Conservation (phyloP, 2,329 filamentous ascomycete genomes). For the Neonectria hederae region DNA sequence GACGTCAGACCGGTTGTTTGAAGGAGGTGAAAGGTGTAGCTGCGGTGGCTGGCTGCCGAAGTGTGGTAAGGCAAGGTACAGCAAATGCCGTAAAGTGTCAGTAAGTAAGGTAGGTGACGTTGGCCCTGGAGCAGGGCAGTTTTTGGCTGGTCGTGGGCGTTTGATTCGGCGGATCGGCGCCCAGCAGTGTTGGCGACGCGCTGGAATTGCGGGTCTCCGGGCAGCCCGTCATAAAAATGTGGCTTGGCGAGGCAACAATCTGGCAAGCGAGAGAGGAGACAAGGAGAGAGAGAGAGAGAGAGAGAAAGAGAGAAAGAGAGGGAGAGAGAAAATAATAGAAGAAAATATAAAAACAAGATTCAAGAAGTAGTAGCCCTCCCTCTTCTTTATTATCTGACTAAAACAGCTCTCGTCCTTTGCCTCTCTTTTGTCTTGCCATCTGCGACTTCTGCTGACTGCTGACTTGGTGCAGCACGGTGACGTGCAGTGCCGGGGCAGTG, state of each 20-base stretch:
- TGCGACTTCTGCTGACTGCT: slow-evolving; percentile 21
- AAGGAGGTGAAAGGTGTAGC: slow-evolving; percentile 12
- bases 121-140: slow-evolving; percentile 23
- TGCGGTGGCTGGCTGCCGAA: slow-evolving; percentile 7
- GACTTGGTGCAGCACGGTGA: slow-evolving; percentile 38
- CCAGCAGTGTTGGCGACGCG: slow-evolving; percentile 27
- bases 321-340: not conserved
- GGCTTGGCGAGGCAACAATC: slow-evolving; percentile 24
- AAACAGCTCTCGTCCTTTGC: not conserved
- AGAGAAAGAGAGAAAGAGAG: not conserved
- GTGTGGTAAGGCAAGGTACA: slow-evolving; percentile 11
- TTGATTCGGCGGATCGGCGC: slow-evolving; percentile 32
- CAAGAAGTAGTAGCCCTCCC: slow-evolving; percentile 22
- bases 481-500: slow-evolving; percentile 42
- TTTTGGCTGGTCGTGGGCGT: slow-evolving; percentile 15
- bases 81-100: not conserved
- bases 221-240: not conserved
- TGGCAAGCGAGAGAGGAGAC: slow-evolving; percentile 16
- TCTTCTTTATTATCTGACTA: slow-evolving; percentile 19
- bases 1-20: slow-evolving; percentile 8
- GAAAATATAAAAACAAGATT: not conserved
- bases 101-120: slow-evolving; percentile 23
- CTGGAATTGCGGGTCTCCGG: slow-evolving; percentile 32
- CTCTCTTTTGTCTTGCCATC: not conserved
- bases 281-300: slow-evolving; percentile 1